A percentile compares a stretch with the other conserved stretches of the same genome.
phyloP scores from a whole-genome alignment of 345 rosid genomes.

The Psidium friedrichsthalianum region DNA sequence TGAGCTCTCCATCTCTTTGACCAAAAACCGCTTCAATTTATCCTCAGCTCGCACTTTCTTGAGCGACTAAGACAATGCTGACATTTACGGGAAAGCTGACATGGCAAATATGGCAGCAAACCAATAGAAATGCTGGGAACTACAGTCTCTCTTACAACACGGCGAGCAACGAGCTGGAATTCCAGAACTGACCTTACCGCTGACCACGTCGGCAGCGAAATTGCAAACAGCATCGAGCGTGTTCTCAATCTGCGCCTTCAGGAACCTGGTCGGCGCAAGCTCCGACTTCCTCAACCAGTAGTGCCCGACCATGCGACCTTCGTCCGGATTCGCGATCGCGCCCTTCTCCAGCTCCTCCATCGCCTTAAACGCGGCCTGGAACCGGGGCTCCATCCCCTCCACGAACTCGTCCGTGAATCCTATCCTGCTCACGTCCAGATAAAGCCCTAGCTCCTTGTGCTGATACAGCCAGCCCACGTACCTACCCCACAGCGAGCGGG shows the following conservation, averaged over 20 bases:
- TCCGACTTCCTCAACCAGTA: slow-evolving; percentile 79
- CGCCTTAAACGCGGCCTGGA: slow-evolving; percentile 54
- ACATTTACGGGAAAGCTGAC: neutral
- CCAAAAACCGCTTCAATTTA: neutral
- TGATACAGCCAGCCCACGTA: slow-evolving; percentile 93
- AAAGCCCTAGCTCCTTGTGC: slow-evolving; percentile 82
- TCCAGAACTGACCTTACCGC: slow-evolving; percentile 59
- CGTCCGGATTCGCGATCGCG: slow-evolving; percentile 93
- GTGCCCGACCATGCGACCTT: slow-evolving; percentile 97
- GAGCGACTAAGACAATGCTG: neutral
- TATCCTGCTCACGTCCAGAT: slow-evolving; percentile 79
- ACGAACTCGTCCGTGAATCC: slow-evolving; percentile 79
- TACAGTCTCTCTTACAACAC: neutral
- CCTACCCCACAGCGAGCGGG: slow-evolving; percentile 55
- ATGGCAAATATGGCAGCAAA: neutral
- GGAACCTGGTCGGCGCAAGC: slow-evolving; percentile 50
- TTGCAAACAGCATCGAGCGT: slow-evolving; percentile 57
- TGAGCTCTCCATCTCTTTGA: neutral
- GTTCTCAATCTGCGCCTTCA: slow-evolving; percentile 54
- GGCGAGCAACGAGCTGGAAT: neutral
- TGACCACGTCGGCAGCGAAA: slow-evolving; percentile 64
- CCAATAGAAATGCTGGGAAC: neutral
- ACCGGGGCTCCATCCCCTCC: slow-evolving; percentile 68
- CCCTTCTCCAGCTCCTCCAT: slow-evolving; percentile 90
- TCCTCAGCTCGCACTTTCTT: neutral